Evolutionary conservation across 805 yeast genomes (phyloP), one percentile per base, ranked within the genome.

Genomic region (Saturnispora zaruensis): DNA sequence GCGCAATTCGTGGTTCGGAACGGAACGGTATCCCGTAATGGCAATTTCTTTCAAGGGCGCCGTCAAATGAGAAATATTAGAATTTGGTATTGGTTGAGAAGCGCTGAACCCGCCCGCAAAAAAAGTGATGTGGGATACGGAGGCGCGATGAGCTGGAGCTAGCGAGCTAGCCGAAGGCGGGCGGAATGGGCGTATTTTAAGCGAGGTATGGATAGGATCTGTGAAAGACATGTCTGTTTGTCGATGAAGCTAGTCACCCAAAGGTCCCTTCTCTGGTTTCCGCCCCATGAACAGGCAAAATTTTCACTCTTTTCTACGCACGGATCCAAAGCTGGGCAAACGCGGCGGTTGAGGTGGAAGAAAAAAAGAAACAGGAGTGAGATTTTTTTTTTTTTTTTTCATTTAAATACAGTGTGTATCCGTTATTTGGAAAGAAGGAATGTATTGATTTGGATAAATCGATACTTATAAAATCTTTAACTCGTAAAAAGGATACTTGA

Each of bases 1-100:
- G 59, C 34, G 34, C 23, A 18, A 36, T 28, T 28, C 32, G 32
- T 28, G 40, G 20, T 36, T 36, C 21, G 40, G 40, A 16, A 36
- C 40, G 40, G 40, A 36, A 16, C 23, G 40, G 21, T 36, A 36
- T 36, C 40, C 40, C 40, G 40, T 34, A 36, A 6, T 20, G 21
- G 40, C 40, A 20, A 36, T 28, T 28, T 11, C 4, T 9, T 9
- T 7, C 40, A 20, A 16, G 40, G 40, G 40, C 23, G 40, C 21
- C 40, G 21, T 36, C 21, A 8, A 18, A 34, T n/a, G 9, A 34
- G 8, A 34, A 34, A n/a, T 7, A 34, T n/a, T 34, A 16, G 21
- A 34, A 34, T 8, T 9, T 28, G 20, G 20, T 16, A 34, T 34
- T 34, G 20, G 20, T n/a, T 34, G 37, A 33, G 20, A 34, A 6